Conservation (phyloP, 2,329 filamentous ascomycete genomes). For the Onygenales sp. region DNA sequence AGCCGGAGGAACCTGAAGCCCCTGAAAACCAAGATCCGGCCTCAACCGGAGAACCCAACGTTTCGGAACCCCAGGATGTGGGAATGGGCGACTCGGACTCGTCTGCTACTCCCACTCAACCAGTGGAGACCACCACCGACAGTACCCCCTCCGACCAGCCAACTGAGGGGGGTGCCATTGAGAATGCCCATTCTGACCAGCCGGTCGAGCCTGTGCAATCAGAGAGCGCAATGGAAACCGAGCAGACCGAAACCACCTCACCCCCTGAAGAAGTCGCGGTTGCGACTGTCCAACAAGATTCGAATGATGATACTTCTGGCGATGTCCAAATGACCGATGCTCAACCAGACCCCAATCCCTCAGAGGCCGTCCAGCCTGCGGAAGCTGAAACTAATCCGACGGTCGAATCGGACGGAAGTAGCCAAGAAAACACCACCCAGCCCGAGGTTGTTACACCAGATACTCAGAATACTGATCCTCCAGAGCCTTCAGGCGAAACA, state of each 20-base stretch:
- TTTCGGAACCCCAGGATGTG: background rate
- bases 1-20: conserved; percentile 11
- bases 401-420: background rate
- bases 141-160: too few relatives aligned
- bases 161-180: background rate
- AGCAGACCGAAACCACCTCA: background rate
- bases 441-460: background rate
- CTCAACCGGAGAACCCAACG: background rate
- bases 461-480: background rate
- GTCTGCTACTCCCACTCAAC: background rate
- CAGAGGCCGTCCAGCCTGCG: background rate
- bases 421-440: background rate
- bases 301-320: background rate
- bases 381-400: background rate
- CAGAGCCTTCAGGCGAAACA: background rate
- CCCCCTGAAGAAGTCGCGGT: background rate
- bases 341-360: background rate
- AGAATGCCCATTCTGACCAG: background rate
- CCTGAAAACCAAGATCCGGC: conserved; percentile 3
- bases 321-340: background rate
- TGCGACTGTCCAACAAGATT: background rate
- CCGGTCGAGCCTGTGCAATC: background rate
- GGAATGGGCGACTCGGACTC: background rate
- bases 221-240: background rate
- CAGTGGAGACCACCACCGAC: too few relatives aligned